phyloP scores from a whole-genome alignment of 2,329 filamentous ascomycete species.

The Phaeomoniella chlamydospora region DNA sequence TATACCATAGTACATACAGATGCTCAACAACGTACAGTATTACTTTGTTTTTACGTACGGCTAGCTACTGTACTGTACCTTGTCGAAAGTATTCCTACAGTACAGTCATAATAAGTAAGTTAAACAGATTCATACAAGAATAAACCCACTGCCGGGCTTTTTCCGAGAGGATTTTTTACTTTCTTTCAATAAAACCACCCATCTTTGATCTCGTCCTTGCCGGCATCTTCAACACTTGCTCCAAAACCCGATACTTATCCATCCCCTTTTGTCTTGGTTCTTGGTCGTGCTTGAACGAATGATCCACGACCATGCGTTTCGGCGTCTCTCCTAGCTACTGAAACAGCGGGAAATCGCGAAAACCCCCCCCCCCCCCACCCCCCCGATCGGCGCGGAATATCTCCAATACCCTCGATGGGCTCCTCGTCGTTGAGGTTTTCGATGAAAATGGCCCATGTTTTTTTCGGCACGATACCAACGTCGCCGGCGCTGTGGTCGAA shows the following conservation, averaged over 20 bases:
- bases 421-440: slow-evolving; percentile 65
- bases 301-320: slow-evolving; percentile 49
- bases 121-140: no score
- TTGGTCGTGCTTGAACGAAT: slow-evolving; percentile 48
- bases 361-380: no score
- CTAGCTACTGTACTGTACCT: no score
- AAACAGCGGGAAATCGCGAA: slow-evolving; percentile 58
- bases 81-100: no score
- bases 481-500: slow-evolving; percentile 66
- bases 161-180: no score
- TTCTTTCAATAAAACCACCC: no score
- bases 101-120: no score
- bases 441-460: slow-evolving; percentile 70
- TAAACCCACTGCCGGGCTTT: no score
- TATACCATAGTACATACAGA: no score
- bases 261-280: slow-evolving; percentile 45
- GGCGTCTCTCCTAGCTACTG: slow-evolving; percentile 65
- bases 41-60: no score
- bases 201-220: slow-evolving; percentile 20
- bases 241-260: slow-evolving; percentile 52
- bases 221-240: slow-evolving; percentile 45
- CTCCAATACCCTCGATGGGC: slow-evolving; percentile 53
- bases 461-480: slow-evolving; percentile 61
- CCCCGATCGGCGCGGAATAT: slow-evolving; percentile 56
- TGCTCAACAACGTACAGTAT: no score